Evolutionary conservation across 1,284 basidiomycete genomes (phyloP).

Genomic region (Cutaneotrichosporon sp.): DNA sequence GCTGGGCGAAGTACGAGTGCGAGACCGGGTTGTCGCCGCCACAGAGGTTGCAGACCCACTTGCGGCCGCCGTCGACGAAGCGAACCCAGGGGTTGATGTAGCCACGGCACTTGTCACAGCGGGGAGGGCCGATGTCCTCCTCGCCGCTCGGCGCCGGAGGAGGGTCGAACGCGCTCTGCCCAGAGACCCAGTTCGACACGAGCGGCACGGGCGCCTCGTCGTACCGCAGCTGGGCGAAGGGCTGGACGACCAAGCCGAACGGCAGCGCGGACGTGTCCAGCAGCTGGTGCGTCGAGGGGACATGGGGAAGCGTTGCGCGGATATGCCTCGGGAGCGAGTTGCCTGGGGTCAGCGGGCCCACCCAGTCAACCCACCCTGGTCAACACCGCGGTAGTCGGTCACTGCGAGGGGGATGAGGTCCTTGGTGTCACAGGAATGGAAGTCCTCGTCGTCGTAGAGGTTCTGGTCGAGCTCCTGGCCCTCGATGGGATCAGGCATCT

Average conservation of each 20-base stretch:
- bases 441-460: slow-evolving; percentile 76
- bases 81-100: slow-evolving; percentile 96
- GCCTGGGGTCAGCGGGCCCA: slow-evolving; percentile 51
- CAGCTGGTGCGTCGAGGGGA: slow-evolving; percentile 80
- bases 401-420: slow-evolving; percentile 78
- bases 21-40: slow-evolving; percentile 77
- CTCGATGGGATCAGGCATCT: slow-evolving; percentile 89
- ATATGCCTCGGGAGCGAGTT: slow-evolving; percentile 71
- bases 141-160: slow-evolving; percentile 68
- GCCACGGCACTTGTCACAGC: slow-evolving; percentile 82
- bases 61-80: slow-evolving; percentile 80
- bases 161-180: slow-evolving; percentile 57
- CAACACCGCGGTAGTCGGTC: slow-evolving; percentile 83
- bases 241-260: slow-evolving; percentile 81
- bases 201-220: slow-evolving; percentile 80
- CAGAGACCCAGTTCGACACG: slow-evolving; percentile 57
- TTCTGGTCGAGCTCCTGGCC: slow-evolving; percentile 80
- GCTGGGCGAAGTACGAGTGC: slow-evolving; percentile 80
- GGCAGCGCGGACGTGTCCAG: slow-evolving; percentile 82
- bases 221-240: slow-evolving; percentile 80
- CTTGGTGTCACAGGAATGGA: slow-evolving; percentile 71
- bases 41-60: slow-evolving; percentile 94
- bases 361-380: slow-evolving; percentile 69
- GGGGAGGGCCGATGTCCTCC: slow-evolving; percentile 68
- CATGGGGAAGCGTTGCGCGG: slow-evolving; percentile 66